phyloP scores from a whole-genome alignment of 495 filamentous ascomycete species.

The Talaromyces nanjingensis region DNA sequence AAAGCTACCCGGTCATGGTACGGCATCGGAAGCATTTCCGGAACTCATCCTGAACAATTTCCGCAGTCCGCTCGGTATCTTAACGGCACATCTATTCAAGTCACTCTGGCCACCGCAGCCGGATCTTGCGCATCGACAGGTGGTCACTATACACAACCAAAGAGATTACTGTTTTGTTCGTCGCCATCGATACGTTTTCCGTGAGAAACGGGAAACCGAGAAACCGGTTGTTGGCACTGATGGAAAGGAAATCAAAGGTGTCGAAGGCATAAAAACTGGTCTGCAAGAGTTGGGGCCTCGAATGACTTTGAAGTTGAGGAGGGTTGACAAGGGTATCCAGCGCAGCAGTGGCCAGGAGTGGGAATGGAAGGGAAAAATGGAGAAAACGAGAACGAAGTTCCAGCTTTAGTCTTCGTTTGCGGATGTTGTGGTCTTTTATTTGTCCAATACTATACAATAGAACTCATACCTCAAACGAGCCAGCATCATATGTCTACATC shows the following conservation, averaged over 20 bases:
- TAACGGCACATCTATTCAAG: slow-evolving; percentile 82
- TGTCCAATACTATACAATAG: not conserved
- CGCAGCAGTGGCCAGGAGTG: slow-evolving; percentile 77
- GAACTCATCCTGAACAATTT: slow-evolving; percentile 96
- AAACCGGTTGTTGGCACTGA: slow-evolving; percentile 79
- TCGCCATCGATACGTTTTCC: slow-evolving; percentile 84
- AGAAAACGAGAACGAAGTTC: slow-evolving; percentile 89
- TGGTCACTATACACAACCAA: slow-evolving; percentile 90
- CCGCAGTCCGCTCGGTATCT: slow-evolving; percentile 80
- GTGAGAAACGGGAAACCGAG: slow-evolving; percentile 76
- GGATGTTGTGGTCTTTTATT: not conserved
- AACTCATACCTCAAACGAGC: not conserved
- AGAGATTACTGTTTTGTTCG: slow-evolving; percentile 94
- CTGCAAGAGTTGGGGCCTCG: slow-evolving; percentile 80
- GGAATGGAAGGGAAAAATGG: slow-evolving; percentile 91
- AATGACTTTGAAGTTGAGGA: slow-evolving; percentile 80
- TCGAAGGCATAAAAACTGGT: slow-evolving; percentile 75
- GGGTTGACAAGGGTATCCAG: slow-evolving; percentile 87
- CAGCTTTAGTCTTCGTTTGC: slow-evolving; percentile 52
- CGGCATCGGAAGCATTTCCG: slow-evolving; percentile 80
- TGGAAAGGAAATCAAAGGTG: slow-evolving; percentile 78
- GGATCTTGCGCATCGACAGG: slow-evolving; percentile 76
- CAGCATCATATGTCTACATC: not conserved
- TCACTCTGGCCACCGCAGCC: slow-evolving; percentile 76
- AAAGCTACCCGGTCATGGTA: slow-evolving; percentile 79